phyloP scores from a whole-genome alignment of 2,329 filamentous ascomycete species.

The Ophiocordyceps robertsii region DNA sequence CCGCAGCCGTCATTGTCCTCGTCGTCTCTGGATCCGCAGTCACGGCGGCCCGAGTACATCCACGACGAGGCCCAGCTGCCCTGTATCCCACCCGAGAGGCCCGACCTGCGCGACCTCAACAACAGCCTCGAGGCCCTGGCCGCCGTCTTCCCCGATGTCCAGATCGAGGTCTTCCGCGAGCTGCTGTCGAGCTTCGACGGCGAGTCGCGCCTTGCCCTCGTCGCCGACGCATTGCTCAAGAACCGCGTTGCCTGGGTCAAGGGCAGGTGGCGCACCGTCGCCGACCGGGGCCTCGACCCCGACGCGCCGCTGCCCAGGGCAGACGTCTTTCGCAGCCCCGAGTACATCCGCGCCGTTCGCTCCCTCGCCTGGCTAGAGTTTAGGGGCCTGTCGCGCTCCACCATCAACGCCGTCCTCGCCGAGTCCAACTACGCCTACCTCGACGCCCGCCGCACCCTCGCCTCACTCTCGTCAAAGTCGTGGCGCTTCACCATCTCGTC shows the following conservation, averaged over 20 bases:
- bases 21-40: too few relatives aligned
- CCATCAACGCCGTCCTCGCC: conserved; percentile 65
- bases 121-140: conserved; percentile 53
- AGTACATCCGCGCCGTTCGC: conserved; percentile 57
- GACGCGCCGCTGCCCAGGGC: conserved; percentile 33
- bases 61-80: conserved; percentile 40
- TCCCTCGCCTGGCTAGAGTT: conserved; percentile 62
- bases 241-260: conserved; percentile 57
- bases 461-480: conserved; percentile 55
- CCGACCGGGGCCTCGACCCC: conserved; percentile 17
- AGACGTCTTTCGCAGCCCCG: conserved; percentile 53
- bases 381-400: conserved; percentile 56
- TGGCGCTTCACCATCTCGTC: conserved; percentile 65
- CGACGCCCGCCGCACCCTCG: conserved; percentile 54
- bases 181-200: conserved; percentile 63
- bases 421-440: conserved; percentile 73
- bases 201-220: conserved; percentile 63
- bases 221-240: conserved; percentile 65
- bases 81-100: conserved; percentile 34
- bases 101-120: conserved; percentile 58
- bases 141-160: conserved; percentile 66
- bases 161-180: conserved; percentile 70
- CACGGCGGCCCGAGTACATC: conserved; percentile 31
- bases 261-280: conserved; percentile 45
- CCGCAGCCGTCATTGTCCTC: conserved; percentile 4